Evolutionary conservation across 1,139 yeast genomes (phyloP).

Genomic region (Lodderomyces pseudojiufengensis): DNA sequence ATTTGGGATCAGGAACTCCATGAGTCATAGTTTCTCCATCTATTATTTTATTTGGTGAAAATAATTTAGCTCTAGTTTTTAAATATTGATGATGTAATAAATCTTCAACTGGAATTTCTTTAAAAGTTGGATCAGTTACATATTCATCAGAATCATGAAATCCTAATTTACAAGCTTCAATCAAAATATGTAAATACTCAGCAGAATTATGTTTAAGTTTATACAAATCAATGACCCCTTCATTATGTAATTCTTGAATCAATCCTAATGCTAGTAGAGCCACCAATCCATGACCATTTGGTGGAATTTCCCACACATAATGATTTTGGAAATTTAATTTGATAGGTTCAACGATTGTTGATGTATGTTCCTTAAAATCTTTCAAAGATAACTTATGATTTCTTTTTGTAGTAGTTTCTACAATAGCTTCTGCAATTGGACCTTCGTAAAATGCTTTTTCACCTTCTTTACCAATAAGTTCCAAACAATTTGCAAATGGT

Average conservation of each 20-base stretch:
- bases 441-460: slow-evolving; percentile 69
- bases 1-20: slow-evolving; percentile 61
- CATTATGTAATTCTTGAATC: slow-evolving; percentile 50
- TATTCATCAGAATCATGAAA: slow-evolving; percentile 77
- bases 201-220: slow-evolving; percentile 61
- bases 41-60: slow-evolving; percentile 36
- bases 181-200: slow-evolving; percentile 64
- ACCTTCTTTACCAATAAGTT: slow-evolving; percentile 53
- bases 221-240: slow-evolving; percentile 43
- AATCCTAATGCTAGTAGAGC: slow-evolving; percentile 69
- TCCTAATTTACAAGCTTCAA: slow-evolving; percentile 68
- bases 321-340: slow-evolving; percentile 42
- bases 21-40: slow-evolving; percentile 42
- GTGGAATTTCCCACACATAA: slow-evolving; percentile 72
- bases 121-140: slow-evolving; percentile 57
- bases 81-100: slow-evolving; percentile 46
- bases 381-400: slow-evolving; percentile 55
- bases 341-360: slow-evolving; percentile 63
- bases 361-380: slow-evolving; percentile 55
- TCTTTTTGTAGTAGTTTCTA: slow-evolving; percentile 46
- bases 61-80: slow-evolving; percentile 45
- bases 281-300: slow-evolving; percentile 76
- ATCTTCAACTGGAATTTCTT: slow-evolving; percentile 32
- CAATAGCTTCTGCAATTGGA: slow-evolving; percentile 60
- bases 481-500: slow-evolving; percentile 52